A percentile compares a stretch with the other conserved stretches of the same genome.
These are phyloP conservation scores for Xanthoconium separans DNA, from an alignment of 1,284 basidiomycete genomes.

Conservation along the genomic window DNA sequence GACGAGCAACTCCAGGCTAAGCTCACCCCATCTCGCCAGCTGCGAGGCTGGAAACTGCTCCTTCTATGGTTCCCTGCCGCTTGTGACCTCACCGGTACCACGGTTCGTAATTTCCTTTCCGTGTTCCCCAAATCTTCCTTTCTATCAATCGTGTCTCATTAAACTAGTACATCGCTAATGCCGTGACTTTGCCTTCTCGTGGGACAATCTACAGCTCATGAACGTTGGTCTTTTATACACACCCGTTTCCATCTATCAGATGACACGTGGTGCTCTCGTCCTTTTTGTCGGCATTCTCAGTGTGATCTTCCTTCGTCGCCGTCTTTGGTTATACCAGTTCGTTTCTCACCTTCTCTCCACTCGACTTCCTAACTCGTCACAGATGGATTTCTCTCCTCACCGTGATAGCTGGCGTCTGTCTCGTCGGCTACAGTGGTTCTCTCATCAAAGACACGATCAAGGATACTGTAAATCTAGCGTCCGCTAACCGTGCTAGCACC, in stretches of 20 bases:
- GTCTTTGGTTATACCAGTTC: conserved; percentile 79
- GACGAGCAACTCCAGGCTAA: conserved; percentile 41
- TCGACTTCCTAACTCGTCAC: conserved; percentile 11
- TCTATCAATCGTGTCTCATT: conserved; percentile 6
- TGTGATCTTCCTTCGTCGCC: conserved; percentile 87
- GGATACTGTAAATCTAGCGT: conserved; percentile 36
- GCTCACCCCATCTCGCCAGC: conserved; percentile 38
- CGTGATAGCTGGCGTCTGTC: conserved; percentile 87
- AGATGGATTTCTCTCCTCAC: conserved; percentile 91
- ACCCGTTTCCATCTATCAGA: conserved; percentile 97
- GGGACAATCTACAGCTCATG: conserved; percentile 67
- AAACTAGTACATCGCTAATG: conserved; percentile 20
- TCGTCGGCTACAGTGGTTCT: conserved; percentile 92
- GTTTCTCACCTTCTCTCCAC: conserved; percentile 20
- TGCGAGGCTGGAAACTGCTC: conserved; percentile 69
- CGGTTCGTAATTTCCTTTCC: conserved; percentile 48
- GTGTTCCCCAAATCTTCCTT: conserved; percentile 7
- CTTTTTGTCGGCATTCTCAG: conserved; percentile 94
- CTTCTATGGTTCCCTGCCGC: conserved; percentile 85
- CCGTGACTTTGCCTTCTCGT: conserved; percentile 14
- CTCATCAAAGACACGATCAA: conserved; percentile 74
- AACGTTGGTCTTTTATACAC: conserved; percentile 94
- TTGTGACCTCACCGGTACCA: conserved; percentile 87
- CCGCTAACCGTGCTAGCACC: conserved; percentile 16
- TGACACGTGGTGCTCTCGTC: conserved; percentile 96